Percentiles rank a stretch among this genome's conserved stretches.
phyloP scores from a whole-genome alignment of 257 asterid species.

The Henckelia pumila region DNA sequence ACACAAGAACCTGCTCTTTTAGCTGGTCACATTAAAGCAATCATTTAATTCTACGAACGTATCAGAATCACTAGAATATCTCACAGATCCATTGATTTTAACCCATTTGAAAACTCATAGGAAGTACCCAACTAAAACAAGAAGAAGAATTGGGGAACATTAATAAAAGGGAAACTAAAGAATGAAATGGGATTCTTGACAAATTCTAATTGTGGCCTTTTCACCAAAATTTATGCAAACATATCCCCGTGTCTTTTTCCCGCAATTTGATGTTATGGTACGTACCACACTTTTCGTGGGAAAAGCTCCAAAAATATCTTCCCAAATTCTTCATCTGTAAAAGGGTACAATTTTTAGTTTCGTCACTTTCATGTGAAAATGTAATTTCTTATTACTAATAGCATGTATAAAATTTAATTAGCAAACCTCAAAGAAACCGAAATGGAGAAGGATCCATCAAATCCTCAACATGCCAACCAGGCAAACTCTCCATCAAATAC shows the following conservation, averaged over 20 bases:
- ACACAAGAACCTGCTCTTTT: neutral
- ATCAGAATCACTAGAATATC: too few species aligned
- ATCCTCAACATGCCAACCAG: constrained; percentile 52
- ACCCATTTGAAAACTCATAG: too few species aligned
- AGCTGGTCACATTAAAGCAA: neutral
- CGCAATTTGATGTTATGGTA: neutral
- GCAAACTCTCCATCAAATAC: constrained; percentile 37
- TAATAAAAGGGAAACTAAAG: neutral
- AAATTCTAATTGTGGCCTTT: neutral
- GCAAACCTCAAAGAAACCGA: constrained; percentile 30
- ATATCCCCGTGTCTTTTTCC: neutral
- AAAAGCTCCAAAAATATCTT: constrained; percentile 11
- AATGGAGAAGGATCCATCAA: constrained; percentile 39
- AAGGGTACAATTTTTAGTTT: neutral
- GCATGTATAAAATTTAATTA: neutral
- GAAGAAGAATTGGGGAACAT: too few species aligned
- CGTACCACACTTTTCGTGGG: constrained; percentile 1
- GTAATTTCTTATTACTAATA: neutral
- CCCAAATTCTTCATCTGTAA: constrained; percentile 9
- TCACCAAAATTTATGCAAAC: neutral
- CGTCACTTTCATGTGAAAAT: too few species aligned
- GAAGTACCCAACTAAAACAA: neutral
- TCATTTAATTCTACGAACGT: neutral
- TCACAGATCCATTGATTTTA: neutral
- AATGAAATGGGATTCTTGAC: neutral